phyloP scores from a whole-genome alignment of 306 rosid species.

The Spatholobus suberectus region DNA sequence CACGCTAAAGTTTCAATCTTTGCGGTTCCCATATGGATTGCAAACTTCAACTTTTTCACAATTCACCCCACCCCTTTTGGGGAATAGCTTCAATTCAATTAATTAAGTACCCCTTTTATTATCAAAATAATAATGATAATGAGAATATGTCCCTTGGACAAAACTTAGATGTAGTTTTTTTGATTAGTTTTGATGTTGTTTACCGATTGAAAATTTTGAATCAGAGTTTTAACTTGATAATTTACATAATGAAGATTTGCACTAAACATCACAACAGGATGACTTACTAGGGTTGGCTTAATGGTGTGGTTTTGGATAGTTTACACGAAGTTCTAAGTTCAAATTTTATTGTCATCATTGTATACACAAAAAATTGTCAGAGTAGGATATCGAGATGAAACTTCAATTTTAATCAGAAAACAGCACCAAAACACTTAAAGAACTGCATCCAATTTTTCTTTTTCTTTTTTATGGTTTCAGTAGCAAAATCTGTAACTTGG shows the following conservation, averaged over 20 bases:
- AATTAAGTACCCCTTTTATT: neutral
- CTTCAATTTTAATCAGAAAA: neutral
- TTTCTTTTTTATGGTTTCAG: neutral
- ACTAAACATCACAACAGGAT: no score
- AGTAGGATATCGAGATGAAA: no score
- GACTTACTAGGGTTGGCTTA: no score
- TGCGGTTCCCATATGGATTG: neutral
- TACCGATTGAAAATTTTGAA: neutral
- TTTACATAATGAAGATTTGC: no score
- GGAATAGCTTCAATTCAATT: neutral
- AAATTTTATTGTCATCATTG: no score
- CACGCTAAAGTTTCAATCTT: slow-evolving; percentile 23
- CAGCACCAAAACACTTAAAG: neutral
- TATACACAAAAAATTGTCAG: no score
- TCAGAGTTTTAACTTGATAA: neutral
- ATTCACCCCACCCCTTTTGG: slow-evolving; percentile 25
- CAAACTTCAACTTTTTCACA: slow-evolving; percentile 9
- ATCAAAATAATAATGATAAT: neutral
- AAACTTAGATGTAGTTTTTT: no score
- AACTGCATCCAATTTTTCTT: neutral
- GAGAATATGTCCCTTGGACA: no score
- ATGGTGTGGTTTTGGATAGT: no score
- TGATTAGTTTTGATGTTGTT: neutral
- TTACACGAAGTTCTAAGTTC: no score
- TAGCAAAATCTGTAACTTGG: neutral